These are phyloP conservation scores for Cyclostephanos invisitatus DNA, from an alignment of 108 stramenopile species.

Conservation along the genomic window DNA sequence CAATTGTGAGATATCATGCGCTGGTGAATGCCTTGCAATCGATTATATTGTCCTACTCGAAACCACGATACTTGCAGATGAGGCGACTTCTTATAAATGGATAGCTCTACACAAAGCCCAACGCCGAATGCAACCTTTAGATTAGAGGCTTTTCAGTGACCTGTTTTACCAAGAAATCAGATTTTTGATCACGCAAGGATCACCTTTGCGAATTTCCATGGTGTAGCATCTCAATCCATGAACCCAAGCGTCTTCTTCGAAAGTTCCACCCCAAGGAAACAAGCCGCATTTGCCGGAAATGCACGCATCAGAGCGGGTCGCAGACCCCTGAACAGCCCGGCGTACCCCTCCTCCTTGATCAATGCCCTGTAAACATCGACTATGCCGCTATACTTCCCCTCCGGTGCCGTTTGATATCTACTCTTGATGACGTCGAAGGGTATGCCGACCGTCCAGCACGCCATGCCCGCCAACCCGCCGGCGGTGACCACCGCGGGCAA, in stretches of 20 bases:
- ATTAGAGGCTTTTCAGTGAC: no score
- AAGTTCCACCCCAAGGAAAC: constrained; percentile 89
- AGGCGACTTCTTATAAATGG: no score
- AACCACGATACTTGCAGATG: no score
- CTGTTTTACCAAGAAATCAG: no score
- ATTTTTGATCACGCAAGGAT: background rate
- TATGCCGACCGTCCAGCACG: constrained; percentile 85
- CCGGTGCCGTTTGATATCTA: constrained; percentile 79
- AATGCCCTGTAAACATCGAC: constrained; percentile 68
- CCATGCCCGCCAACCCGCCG: constrained; percentile 89
- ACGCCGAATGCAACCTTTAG: no score
- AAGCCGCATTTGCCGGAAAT: constrained; percentile 94
- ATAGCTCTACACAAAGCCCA: no score
- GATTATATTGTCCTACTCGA: no score
- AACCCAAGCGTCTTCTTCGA: constrained; percentile 65
- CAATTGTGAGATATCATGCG: no score
- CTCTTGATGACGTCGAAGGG: constrained; percentile 89
- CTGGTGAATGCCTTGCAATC: no score
- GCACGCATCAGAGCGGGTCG: constrained; percentile 88
- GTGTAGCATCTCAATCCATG: constrained; percentile 52
- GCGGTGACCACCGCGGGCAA: constrained; percentile 69
- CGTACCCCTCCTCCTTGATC: constrained; percentile 78
- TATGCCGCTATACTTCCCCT: constrained; percentile 69
- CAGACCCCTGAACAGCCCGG: constrained; percentile 82
- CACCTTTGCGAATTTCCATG: background rate